Conservation (phyloP, 805 yeast species). For the Tetrapisispora namnaoensis region DNA sequence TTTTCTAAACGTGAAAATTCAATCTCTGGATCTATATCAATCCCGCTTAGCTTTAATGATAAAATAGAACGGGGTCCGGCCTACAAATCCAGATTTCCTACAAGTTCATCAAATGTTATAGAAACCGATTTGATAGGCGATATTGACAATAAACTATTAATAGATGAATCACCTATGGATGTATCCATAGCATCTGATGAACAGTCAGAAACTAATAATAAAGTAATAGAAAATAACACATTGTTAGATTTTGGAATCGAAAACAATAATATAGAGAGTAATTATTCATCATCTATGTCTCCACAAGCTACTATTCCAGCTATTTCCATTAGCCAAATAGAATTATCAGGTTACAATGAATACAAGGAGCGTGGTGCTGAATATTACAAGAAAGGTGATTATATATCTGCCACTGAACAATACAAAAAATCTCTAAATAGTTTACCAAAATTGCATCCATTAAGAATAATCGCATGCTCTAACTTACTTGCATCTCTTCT, state of each 20-base stretch:
- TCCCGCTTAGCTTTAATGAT: neutral
- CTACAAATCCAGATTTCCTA: neutral
- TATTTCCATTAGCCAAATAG: constrained; percentile 21
- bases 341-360: constrained; percentile 33
- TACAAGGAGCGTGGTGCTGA: constrained; percentile 48
- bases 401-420: constrained; percentile 47
- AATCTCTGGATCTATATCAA: neutral
- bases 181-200: too few relatives aligned
- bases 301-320: neutral
- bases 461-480: constrained; percentile 58
- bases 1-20: neutral
- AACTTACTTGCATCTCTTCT: constrained; percentile 61
- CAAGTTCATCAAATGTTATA: neutral
- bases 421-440: constrained; percentile 49
- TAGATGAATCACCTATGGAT: neutral
- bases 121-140: constrained; percentile 9
- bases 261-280: too few relatives aligned
- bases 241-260: constrained; percentile 11
- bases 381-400: constrained; percentile 76
- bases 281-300: neutral
- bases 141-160: constrained; percentile 4
- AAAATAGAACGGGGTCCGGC: neutral
- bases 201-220: too few relatives aligned
- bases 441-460: constrained; percentile 55
- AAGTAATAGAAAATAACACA: too few relatives aligned